A percentile compares a stretch with the other conserved stretches of the same genome.
Evolutionary conservation across 495 filamentous ascomycete species (phyloP).

Genomic region (Neurospora sublineolata): DNA sequence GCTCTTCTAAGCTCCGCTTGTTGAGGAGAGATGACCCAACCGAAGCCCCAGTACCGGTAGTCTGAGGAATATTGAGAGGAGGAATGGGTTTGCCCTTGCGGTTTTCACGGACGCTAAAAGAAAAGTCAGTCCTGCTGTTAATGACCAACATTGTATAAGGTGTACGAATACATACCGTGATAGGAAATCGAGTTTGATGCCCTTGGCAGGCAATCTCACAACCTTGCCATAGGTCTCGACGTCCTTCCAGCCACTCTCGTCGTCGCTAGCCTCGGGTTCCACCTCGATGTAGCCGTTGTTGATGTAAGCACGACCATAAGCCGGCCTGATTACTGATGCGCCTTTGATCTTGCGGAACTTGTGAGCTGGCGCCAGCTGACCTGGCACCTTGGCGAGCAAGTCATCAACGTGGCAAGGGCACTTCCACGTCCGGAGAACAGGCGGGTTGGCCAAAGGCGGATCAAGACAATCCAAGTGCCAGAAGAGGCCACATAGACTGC

Average conservation of each 20-base stretch:
- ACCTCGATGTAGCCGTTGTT: slow-evolving; percentile 77
- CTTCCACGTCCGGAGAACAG: slow-evolving; percentile 63
- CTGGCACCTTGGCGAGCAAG: slow-evolving; percentile 30
- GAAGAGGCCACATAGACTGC: slow-evolving; percentile 64
- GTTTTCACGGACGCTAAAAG: slow-evolving; percentile 27
- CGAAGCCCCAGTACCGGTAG: background rate
- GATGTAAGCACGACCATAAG: slow-evolving; percentile 45
- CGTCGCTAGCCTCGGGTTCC: slow-evolving; percentile 47
- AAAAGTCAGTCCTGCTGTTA: slow-evolving; percentile 8
- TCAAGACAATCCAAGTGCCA: slow-evolving; percentile 92
- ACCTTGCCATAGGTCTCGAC: slow-evolving; percentile 44
- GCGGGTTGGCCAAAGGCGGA: slow-evolving; percentile 70
- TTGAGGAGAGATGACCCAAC: slow-evolving; percentile 3
- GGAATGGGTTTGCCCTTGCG: slow-evolving; percentile 19
- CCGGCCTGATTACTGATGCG: slow-evolving; percentile 30
- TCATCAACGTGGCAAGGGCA: slow-evolving; percentile 78
- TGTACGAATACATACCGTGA: slow-evolving; percentile 29
- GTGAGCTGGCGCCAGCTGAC: slow-evolving; percentile 35
- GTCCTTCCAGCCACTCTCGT: slow-evolving; percentile 28
- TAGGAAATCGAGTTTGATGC: slow-evolving; percentile 71
- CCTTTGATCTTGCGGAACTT: slow-evolving; percentile 42
- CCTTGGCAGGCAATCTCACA: slow-evolving; percentile 57
- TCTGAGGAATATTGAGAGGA: slow-evolving; percentile 7
- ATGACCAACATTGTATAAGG: background rate
- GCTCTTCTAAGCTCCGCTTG: slow-evolving; percentile 24